These are phyloP conservation scores for Sungouiella thailandica DNA, from an alignment of 805 yeast species.

Conservation along the genomic window DNA sequence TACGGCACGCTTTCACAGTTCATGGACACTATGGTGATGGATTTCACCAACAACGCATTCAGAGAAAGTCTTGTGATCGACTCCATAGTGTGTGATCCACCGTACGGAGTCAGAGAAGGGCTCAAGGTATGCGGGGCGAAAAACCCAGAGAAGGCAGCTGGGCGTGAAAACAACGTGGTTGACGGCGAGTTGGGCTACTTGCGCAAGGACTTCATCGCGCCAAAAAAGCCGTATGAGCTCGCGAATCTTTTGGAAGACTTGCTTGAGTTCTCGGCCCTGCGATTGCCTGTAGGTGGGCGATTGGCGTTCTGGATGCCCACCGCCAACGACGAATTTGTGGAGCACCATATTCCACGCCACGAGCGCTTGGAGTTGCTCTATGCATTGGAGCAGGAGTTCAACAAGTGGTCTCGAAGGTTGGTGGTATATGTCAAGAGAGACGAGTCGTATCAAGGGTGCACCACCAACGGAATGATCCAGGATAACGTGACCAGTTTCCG, in stretches of 20 bases:
- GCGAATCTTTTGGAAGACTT: slow-evolving; percentile 75
- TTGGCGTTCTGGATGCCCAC: slow-evolving; percentile 98
- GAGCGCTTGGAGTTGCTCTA: slow-evolving; percentile 63
- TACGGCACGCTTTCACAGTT: slow-evolving; percentile 56
- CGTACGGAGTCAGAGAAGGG: slow-evolving; percentile 96
- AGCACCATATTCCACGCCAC: slow-evolving; percentile 74
- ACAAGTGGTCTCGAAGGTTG: slow-evolving; percentile 88
- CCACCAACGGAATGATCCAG: slow-evolving; percentile 40
- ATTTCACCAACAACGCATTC: slow-evolving; percentile 87
- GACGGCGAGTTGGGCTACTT: slow-evolving; percentile 76
- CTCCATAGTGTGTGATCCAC: slow-evolving; percentile 91
- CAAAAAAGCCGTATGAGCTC: slow-evolving; percentile 85
- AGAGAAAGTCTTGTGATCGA: slow-evolving; percentile 61
- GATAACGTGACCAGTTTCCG: slow-evolving; percentile 55
- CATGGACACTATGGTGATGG: slow-evolving; percentile 83
- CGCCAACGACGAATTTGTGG: slow-evolving; percentile 77
- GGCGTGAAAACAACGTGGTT: slow-evolving; percentile 68
- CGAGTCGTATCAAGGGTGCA: slow-evolving; percentile 43
- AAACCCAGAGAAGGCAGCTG: slow-evolving; percentile 59
- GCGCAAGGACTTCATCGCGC: slow-evolving; percentile 81
- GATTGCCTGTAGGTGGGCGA: slow-evolving; percentile 72
- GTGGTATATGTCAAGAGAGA: slow-evolving; percentile 72
- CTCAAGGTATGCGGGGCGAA: slow-evolving; percentile 87
- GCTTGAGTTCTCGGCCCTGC: slow-evolving; percentile 62
- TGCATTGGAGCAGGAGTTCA: slow-evolving; percentile 80